Percentiles rank a stretch among this genome's conserved stretches.
phyloP scores from a whole-genome alignment of 2,329 filamentous ascomycete species.

The Cladorrhinum sp. region DNA sequence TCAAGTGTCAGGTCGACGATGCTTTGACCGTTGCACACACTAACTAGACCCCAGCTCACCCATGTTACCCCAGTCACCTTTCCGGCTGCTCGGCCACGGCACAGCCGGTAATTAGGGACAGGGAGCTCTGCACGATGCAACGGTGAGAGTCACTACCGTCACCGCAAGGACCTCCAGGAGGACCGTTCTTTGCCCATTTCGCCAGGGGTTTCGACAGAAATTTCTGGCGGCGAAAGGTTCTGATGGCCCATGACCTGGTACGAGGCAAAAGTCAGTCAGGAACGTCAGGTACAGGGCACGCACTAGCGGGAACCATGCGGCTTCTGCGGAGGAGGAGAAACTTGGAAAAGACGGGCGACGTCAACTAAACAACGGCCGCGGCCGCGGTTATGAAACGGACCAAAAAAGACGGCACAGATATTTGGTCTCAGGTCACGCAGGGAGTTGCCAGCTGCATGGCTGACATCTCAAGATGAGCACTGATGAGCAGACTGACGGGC shows the following conservation, averaged over 20 bases:
- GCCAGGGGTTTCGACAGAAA: background rate
- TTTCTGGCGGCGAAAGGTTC: background rate
- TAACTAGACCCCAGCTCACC: background rate
- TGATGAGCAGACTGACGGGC: background rate
- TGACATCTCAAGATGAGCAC: background rate
- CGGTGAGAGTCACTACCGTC: background rate
- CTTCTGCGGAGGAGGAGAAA: background rate
- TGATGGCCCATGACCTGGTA: background rate
- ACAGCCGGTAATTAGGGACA: constrained; percentile 22
- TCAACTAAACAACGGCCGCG: background rate
- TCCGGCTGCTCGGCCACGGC: constrained; percentile 25
- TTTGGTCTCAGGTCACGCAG: constrained; percentile 21
- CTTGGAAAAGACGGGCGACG: background rate
- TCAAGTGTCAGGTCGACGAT: constrained; percentile 10
- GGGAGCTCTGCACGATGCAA: constrained; percentile 1
- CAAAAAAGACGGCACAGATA: background rate
- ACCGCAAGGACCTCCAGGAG: constrained; percentile 4
- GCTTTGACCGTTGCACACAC: constrained; percentile 2
- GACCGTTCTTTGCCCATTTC: background rate
- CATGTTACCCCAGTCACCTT: background rate
- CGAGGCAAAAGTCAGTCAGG: background rate
- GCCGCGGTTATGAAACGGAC: constrained; percentile 1
- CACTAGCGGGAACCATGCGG: background rate
- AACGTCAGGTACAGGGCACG: background rate
- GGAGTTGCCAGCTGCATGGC: constrained; percentile 1